phyloP scores from a whole-genome alignment of 2,329 filamentous ascomycete genomes.

The Verticillium nonalfalfae region DNA sequence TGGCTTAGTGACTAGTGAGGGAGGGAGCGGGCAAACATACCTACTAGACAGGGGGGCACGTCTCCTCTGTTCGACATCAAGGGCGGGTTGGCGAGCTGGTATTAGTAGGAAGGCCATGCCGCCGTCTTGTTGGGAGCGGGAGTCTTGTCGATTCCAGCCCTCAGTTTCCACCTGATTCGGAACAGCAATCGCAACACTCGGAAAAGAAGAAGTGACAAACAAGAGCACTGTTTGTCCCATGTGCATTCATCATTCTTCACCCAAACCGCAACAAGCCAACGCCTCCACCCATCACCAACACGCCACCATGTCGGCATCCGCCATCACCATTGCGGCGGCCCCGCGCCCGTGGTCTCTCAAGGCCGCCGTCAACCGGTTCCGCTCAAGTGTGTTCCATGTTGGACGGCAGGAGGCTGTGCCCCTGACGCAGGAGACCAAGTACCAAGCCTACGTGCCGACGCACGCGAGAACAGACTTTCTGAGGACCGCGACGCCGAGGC shows the following conservation, averaged over 20 bases:
- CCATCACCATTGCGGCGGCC: background rate
- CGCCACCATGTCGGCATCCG: background rate
- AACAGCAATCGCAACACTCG: background rate
- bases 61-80: background rate
- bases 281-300: background rate
- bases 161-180: background rate
- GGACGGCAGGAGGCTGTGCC: background rate
- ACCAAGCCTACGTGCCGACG: conserved; percentile 20
- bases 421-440: background rate
- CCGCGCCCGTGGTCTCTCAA: background rate
- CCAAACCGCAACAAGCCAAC: background rate
- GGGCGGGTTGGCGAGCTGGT: background rate
- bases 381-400: background rate
- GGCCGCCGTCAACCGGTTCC: background rate
- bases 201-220: background rate
- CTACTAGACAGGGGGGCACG: background rate
- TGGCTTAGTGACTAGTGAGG: background rate
- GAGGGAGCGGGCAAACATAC: conserved; percentile 1
- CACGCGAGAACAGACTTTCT: conserved; percentile 34
- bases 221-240: background rate
- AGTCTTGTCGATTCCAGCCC: background rate
- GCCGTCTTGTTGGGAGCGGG: background rate
- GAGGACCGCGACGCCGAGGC: conserved; percentile 30
- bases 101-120: background rate
- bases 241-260: background rate